Evolutionary conservation across 768 basidiomycete genomes (phyloP), one percentile per base, ranked within the genome.

Genomic region (Termitomyces sp.): DNA sequence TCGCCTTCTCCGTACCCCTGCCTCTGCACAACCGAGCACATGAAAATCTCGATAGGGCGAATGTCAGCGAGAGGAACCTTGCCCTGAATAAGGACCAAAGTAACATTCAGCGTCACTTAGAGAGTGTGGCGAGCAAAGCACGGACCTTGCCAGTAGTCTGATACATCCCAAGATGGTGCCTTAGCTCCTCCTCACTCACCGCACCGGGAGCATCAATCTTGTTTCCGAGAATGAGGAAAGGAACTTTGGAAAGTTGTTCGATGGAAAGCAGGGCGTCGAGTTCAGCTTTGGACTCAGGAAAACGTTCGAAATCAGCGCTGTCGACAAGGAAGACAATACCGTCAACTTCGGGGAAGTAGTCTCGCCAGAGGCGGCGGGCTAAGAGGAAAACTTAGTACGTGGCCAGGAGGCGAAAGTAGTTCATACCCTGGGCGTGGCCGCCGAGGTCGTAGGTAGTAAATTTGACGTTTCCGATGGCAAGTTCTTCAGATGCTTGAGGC

Each of bases 311-410:
- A 77, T 99, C 97, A 60, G 93, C 93, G 62, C 86, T 90, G 76
- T 99, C 97, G 57, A 99, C 95, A 55, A 99, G 80, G 84, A 98
- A 99, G 67, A 98, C 86, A 65, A 99, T 98, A 17, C 93, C 96
- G 65, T 99, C 94, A 42, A 98, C 97, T 71, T 98, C 97, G 48
- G 97, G 97, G 86, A 99, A 98, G 77, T 98, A 99, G 73, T 99
- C 95, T 56, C 94, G 86, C 97, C 97, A 99, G 69, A 98, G 87
- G 62, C 97, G 92, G 63, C 97, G 95, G 52, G 97, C 97, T 81
- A 38, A 15, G 14, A 22, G 17, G 24, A 44, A 47, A 24, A 19
- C 37, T 55, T 22, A 46, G 38, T 15, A 55, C 47, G 34, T 17
- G 41, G n/a, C 24, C 45, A 11, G 57, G 26, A 40, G 44, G 53